Base-by-base conservation (phyloP, 2,329 filamentous ascomycete species). In the Ophiostoma sp. region DNA sequence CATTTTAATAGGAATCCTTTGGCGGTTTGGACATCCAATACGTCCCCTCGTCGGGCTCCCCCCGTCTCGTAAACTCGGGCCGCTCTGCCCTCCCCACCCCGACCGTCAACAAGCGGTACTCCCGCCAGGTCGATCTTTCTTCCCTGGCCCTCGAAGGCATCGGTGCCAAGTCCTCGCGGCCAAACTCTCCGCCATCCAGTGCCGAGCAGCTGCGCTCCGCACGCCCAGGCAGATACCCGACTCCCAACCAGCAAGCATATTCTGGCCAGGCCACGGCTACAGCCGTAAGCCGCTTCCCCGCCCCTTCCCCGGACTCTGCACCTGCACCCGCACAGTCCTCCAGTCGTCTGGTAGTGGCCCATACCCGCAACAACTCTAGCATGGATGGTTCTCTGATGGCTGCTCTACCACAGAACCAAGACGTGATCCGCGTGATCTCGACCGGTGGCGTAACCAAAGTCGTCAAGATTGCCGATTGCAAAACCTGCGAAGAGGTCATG, bases 361-460 rank as follows among this genome's bases (percentile, higher is more conserved):
- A 97, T 81, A 89, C 92, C 72, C 90, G 93, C 79, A 93, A 93
- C 77, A 92, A 92, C 78, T 93, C 92, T 71, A 97, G 93, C 82
- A 87, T 95, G 79, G 95, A 98, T 82, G 92, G 91, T 75, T 91
- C 93, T 77, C 90, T 95, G 76, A 96, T 95, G 88, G 93, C 93
- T 77, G 92, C 92, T 74, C 85, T 98, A 79, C 95, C 95, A 73
- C 88, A 91, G 76, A 93, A 94, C 82, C 94, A 97, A 81, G 92
- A 95, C 74, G 90, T 97, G 75, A 97, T 98, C 76, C 90, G 95
- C 76, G 94, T 98, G 77, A 97, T 98, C 79, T 97, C 93, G 77
- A 96, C 94, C 68, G 93, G 91, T 75, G 96, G 95, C 70, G 91
- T 94, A 75, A 97, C 94, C 66, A 97, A 97, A 79, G 95, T 98